Base-by-base conservation (phyloP, 352 stramenopile genomes). In the Detonula confervacea region DNA sequence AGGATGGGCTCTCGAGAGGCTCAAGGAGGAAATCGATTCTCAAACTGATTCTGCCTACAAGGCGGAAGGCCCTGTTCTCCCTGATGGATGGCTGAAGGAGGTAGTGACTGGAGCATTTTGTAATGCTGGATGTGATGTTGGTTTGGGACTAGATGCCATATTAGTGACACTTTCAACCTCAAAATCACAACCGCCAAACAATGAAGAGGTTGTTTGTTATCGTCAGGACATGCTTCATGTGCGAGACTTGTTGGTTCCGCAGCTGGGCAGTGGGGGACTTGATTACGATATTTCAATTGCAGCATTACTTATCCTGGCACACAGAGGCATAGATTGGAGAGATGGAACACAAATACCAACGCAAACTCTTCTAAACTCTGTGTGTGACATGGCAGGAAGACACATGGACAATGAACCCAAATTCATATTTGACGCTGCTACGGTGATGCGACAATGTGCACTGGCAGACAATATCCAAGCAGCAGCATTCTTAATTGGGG, bases 271-370 rank as follows among this genome's bases (percentile, higher is more conserved):
- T 46, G 75, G 61, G 52, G 81, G 87, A 6, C 46, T 93, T 54
- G 89, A 94, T 69, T 91, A 87, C 77, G 84, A 94, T 59, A 46
- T 93, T n/a, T 56, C 91, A 46, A 90, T 94, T 67, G 64, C 86
- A 44, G 83, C 73, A 5, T 59, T 94, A 22, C 70, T 94, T 0
- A 62, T 91, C 35, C 54, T 94, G 12, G 24, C 76, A 49, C 18
- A 39, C 9, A 84, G 80, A 27, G 44, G 74, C 20, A 18, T 18
- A 39, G 29, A 80, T 51, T 93, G 87, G 87, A 77, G 72, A 73
- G 69, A 86, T 52, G 68, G 57, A 39, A 52, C 65, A 25, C 54
- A 59, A 51, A 60, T 89, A 46, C 80, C 75, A 20, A 91, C 84
- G 3, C 89, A 93, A 73, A 56, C 69, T 57, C 51, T 94, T 22